A percentile compares a stretch with the other conserved stretches of the same genome.
These are phyloP conservation scores for Phytophthora lateralis DNA, from an alignment of 352 stramenopile genomes.

Conservation along the genomic window DNA sequence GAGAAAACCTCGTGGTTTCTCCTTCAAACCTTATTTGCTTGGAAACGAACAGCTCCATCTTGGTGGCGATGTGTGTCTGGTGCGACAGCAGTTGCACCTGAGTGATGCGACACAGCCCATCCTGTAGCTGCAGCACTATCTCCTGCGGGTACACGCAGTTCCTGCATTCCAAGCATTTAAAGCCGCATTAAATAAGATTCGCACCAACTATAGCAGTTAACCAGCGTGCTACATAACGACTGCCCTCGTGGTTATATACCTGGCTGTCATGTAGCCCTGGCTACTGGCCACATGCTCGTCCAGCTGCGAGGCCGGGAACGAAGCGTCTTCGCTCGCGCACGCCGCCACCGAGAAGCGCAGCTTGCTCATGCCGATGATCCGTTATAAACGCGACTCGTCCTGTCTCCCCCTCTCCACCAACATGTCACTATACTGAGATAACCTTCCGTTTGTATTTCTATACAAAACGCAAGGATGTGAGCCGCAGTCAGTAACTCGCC, in stretches of 20 bases:
- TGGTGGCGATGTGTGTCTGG: conserved; percentile 92
- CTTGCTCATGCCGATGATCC: conserved; percentile 64
- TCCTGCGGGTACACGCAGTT: conserved; percentile 95
- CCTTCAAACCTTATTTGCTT: conserved; percentile 35
- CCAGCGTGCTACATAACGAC: background rate
- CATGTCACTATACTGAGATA: conserved; percentile 16
- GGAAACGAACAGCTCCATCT: conserved; percentile 92
- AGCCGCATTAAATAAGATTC: conserved; percentile 1
- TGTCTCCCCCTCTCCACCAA: conserved; percentile 12
- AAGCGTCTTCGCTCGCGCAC: conserved; percentile 88
- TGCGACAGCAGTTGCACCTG: conserved; percentile 93
- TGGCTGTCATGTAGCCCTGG: conserved; percentile 82
- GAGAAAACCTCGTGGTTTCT: conserved; percentile 63
- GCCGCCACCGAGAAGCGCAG: conserved; percentile 84
- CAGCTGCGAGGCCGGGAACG: conserved; percentile 84
- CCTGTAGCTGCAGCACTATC: conserved; percentile 82
- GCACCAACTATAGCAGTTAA: background rate
- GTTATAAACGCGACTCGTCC: background rate
- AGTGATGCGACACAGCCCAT: conserved; percentile 70
- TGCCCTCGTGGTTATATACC: conserved; percentile 29
- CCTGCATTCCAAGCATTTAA: conserved; percentile 28
- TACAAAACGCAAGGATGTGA: conserved; percentile 1
- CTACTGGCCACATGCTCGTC: conserved; percentile 73
- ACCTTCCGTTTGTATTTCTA: conserved; percentile 1
- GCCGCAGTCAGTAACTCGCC: conserved; percentile 19